A percentile compares a stretch with the other conserved stretches of the same genome.
phyloP scores from a whole-genome alignment of 805 yeast species.

The Wickerhamiella shivajii region DNA sequence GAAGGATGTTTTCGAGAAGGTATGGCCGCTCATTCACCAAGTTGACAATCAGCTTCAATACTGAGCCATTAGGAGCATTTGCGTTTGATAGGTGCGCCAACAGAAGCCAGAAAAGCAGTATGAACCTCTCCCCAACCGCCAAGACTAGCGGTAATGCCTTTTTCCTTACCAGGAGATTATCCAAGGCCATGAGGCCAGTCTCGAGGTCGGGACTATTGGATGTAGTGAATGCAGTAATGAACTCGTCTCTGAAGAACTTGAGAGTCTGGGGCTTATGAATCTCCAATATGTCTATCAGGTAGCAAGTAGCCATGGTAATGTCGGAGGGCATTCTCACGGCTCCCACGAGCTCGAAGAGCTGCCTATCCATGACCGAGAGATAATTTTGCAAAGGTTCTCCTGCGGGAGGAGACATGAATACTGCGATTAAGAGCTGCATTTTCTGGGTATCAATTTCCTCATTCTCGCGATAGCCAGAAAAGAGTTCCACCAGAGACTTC shows the following conservation, averaged over 20 bases:
- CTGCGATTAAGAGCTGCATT: conserved; percentile 49
- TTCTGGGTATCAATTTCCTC: conserved; percentile 55
- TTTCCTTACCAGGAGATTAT: conserved; percentile 4
- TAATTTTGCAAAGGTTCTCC: conserved; percentile 34
- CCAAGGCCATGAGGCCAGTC: conserved; percentile 10
- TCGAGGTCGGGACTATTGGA: conserved; percentile 6
- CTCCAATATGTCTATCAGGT: conserved; percentile 6
- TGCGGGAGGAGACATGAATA: conserved; percentile 51
- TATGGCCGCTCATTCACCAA: too few species aligned
- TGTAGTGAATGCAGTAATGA: conserved; percentile 9
- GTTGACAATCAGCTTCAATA: conserved; percentile 8
- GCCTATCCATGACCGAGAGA: conserved; percentile 44
- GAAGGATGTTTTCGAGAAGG: too few species aligned
- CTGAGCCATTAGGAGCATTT: conserved; percentile 14
- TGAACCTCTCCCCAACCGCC: conserved; percentile 5
- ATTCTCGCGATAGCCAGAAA: conserved; percentile 60
- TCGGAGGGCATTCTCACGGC: conserved; percentile 33
- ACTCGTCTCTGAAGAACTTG: conserved; percentile 11
- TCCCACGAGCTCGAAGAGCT: conserved; percentile 41
- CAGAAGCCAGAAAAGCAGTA: conserved; percentile 17
- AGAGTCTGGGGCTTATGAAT: conserved; percentile 10
- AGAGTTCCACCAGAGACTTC: conserved; percentile 55
- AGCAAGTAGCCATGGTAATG: conserved; percentile 7
- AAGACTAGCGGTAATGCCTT: conserved; percentile 7
- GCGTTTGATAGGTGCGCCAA: conserved; percentile 12